Conservation (phyloP, 2,329 filamentous ascomycete genomes). For the Drechslera avenae region DNA sequence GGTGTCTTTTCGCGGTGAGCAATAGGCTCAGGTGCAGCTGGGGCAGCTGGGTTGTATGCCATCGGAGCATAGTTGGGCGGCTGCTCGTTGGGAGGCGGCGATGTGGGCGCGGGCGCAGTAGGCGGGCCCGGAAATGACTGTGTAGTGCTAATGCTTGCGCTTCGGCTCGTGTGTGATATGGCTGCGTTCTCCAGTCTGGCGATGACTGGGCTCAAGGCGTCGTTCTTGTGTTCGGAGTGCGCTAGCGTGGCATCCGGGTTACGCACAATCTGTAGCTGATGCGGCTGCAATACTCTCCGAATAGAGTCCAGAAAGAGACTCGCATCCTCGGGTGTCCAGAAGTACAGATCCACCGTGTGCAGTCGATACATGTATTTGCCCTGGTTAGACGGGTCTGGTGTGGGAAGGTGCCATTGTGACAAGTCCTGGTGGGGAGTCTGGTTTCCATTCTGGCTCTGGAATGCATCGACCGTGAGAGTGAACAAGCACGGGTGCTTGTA, state of each 20-base stretch:
- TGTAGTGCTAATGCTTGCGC: slow-evolving; percentile 46
- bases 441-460: slow-evolving; percentile 38
- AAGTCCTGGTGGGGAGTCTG: slow-evolving; percentile 55
- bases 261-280: slow-evolving; percentile 42
- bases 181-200: slow-evolving; percentile 75
- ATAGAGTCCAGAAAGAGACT: slow-evolving; percentile 71
- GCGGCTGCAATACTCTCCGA: slow-evolving; percentile 69
- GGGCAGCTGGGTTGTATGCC: slow-evolving; percentile 80
- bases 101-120: slow-evolving; percentile 37
- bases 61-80: slow-evolving; percentile 65
- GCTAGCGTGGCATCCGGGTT: slow-evolving; percentile 48
- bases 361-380: slow-evolving; percentile 80
- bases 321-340: slow-evolving; percentile 77
- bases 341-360: slow-evolving; percentile 77
- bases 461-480: slow-evolving; percentile 65
- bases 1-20: slow-evolving; percentile 79
- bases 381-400: slow-evolving; percentile 73
- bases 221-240: slow-evolving; percentile 52
- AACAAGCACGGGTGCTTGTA: slow-evolving; percentile 76
- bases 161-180: slow-evolving; percentile 59
- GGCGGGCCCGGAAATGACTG: slow-evolving; percentile 48
- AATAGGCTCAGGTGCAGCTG: slow-evolving; percentile 73
- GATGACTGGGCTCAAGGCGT: slow-evolving; percentile 70
- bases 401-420: slow-evolving; percentile 74
- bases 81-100: slow-evolving; percentile 36